Conservation (phyloP, 2,329 filamentous ascomycete species). For the Epichloe festucae region DNA sequence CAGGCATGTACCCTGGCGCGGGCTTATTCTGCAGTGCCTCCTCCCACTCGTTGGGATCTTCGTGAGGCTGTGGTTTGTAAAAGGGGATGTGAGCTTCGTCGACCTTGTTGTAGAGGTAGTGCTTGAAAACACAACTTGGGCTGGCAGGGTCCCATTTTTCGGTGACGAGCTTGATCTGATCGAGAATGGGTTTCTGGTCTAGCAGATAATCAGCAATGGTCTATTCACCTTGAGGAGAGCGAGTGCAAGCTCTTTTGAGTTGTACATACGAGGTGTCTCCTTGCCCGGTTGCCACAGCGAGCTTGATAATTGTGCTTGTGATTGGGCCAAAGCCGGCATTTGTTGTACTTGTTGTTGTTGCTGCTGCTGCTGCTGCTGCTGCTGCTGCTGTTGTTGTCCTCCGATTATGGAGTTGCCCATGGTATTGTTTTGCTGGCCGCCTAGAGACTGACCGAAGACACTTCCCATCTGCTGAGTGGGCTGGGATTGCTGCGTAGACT, state of each 20-base stretch:
- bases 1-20: conserved; percentile 61
- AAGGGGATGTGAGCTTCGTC: conserved; percentile 63
- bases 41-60: conserved; percentile 72
- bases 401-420: conserved; percentile 18
- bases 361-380: conserved; percentile 5
- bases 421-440: conserved; percentile 24
- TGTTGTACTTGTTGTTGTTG: conserved; percentile 28
- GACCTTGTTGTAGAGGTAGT: conserved; percentile 82
- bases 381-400: conserved; percentile 16
- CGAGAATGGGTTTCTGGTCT: conserved; percentile 57
- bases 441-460: conserved; percentile 19
- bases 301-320: conserved; percentile 33
- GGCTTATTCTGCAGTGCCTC: conserved; percentile 72
- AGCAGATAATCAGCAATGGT: neutral
- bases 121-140: conserved; percentile 60
- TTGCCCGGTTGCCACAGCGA: conserved; percentile 41
- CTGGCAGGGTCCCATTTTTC: conserved; percentile 62
- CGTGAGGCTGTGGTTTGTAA: conserved; percentile 55
- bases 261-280: conserved; percentile 32
- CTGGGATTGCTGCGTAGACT: conserved; percentile 20
- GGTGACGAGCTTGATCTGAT: conserved; percentile 58
- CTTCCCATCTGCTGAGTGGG: conserved; percentile 13
- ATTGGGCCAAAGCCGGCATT: conserved; percentile 30
- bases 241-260: neutral
- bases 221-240: neutral